Evolutionary conservation across 257 asterid species (phyloP).

Genomic region (Ilex aquifolium): DNA sequence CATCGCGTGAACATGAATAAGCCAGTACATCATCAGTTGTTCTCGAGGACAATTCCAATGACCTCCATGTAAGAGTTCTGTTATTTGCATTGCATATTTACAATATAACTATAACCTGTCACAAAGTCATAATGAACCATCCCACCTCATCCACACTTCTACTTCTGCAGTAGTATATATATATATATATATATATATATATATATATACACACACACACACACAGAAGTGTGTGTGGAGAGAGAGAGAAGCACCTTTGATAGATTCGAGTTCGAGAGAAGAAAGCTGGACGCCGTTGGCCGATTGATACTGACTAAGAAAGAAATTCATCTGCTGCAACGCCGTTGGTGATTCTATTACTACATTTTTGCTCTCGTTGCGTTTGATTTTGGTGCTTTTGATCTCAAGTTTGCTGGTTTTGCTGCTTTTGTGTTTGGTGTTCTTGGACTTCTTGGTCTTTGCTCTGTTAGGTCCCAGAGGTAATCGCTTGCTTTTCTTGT

Average conservation of each 20-base stretch:
- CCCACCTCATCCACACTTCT: too few relatives aligned
- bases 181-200: too few relatives aligned
- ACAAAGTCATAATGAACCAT: too few relatives aligned
- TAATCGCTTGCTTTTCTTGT: conserved; percentile 9
- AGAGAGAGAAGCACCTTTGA: conserved; percentile 40
- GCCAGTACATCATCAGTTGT: too few relatives aligned
- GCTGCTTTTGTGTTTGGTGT: not conserved
- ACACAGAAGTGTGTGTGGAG: not conserved
- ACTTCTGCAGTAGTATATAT: too few relatives aligned
- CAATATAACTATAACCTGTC: too few relatives aligned
- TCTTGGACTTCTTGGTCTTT: conserved; percentile 11
- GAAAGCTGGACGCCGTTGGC: conserved; percentile 61
- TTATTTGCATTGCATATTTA: too few relatives aligned
- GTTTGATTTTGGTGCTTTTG: conserved; percentile 22
- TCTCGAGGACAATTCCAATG: too few relatives aligned
- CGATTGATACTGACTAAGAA: conserved; percentile 59
- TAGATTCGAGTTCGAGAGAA: conserved; percentile 68
- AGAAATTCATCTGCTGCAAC: conserved; percentile 60
- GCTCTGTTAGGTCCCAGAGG: conserved; percentile 28
- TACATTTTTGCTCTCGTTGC: conserved; percentile 6
- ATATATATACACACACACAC: too few relatives aligned
- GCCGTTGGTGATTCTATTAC: conserved; percentile 32
- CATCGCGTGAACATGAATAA: too few relatives aligned
- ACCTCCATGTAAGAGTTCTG: too few relatives aligned
- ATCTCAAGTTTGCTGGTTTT: conserved; percentile 17